Percentiles rank a stretch among this genome's conserved stretches.
Evolutionary conservation across 208 protist species (phyloP).

Genomic region (Trypanosoma vivax): DNA sequence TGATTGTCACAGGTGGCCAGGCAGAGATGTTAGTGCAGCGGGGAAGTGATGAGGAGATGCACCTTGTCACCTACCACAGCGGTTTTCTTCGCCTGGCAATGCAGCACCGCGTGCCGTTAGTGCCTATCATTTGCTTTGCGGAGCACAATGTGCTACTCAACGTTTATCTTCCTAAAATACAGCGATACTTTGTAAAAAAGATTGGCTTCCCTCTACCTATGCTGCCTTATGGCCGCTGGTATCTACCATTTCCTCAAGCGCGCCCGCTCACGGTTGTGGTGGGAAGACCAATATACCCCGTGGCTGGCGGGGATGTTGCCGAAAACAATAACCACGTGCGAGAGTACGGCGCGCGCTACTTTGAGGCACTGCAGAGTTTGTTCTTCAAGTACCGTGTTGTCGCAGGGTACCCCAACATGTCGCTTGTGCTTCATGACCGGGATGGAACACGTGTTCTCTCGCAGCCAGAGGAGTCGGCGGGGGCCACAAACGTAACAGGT

Average conservation of each 20-base stretch:
- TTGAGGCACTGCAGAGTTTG: constrained; percentile 39
- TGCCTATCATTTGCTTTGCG: constrained; percentile 59
- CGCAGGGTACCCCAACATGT: constrained; percentile 59
- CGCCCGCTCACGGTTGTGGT: constrained; percentile 48
- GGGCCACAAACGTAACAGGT: neutral
- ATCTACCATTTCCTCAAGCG: constrained; percentile 40
- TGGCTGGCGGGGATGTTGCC: constrained; percentile 22
- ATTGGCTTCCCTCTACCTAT: constrained; percentile 61
- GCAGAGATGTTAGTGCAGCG: constrained; percentile 57
- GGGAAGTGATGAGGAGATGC: constrained; percentile 47
- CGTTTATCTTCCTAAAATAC: constrained; percentile 32
- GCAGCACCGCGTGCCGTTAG: constrained; percentile 38
- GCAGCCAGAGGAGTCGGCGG: constrained; percentile 1
- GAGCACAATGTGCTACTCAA: constrained; percentile 67
- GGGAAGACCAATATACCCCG: constrained; percentile 40
- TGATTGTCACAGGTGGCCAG: constrained; percentile 74
- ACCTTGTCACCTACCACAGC: constrained; percentile 58
- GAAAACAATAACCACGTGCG: constrained; percentile 32
- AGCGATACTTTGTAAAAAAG: constrained; percentile 44
- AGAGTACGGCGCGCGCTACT: constrained; percentile 43
- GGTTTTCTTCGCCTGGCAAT: constrained; percentile 63
- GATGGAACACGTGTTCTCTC: constrained; percentile 11
- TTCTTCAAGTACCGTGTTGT: constrained; percentile 51
- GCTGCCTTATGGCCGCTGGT: constrained; percentile 49
- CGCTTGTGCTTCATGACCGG: constrained; percentile 44